phyloP scores from a whole-genome alignment of 2,329 filamentous ascomycete genomes.

The Coccinonectria pachysandricola region DNA sequence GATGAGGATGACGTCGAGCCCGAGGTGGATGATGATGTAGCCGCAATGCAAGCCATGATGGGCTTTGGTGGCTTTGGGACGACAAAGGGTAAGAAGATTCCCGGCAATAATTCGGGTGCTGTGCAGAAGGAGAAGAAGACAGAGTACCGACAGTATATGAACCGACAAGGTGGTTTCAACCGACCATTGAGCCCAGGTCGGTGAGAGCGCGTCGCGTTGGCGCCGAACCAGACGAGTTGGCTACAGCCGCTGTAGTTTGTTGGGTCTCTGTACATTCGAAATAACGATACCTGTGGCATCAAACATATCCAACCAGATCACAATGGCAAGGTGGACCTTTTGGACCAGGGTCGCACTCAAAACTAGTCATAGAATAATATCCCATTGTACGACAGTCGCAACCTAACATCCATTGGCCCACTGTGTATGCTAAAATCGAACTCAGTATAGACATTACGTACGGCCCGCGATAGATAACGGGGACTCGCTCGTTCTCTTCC shows the following conservation, averaged over 20 bases:
- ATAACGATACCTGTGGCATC: no score
- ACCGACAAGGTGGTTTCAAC: slow-evolving; percentile 73
- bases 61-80: slow-evolving; percentile 78
- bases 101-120: slow-evolving; percentile 74
- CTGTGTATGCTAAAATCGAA: slow-evolving; percentile 17
- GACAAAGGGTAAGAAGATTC: slow-evolving; percentile 82
- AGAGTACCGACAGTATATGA: slow-evolving; percentile 96
- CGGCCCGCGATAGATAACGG: slow-evolving; percentile 18
- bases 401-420: no score
- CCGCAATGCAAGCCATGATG: slow-evolving; percentile 75
- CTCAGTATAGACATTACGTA: slow-evolving; percentile 32
- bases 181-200: slow-evolving; percentile 55
- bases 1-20: slow-evolving; percentile 21
- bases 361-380: no score
- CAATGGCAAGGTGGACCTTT: no score
- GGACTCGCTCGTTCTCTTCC: slow-evolving; percentile 6
- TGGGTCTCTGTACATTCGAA: no score
- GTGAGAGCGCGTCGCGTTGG: no score
- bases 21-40: slow-evolving; percentile 56
- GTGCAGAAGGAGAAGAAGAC: slow-evolving; percentile 90
- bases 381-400: no score
- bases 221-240: no score
- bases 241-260: no score
- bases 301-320: no score
- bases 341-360: no score